Base-by-base conservation (phyloP, 805 yeast genomes). In the Allodekkera sacchari region DNA sequence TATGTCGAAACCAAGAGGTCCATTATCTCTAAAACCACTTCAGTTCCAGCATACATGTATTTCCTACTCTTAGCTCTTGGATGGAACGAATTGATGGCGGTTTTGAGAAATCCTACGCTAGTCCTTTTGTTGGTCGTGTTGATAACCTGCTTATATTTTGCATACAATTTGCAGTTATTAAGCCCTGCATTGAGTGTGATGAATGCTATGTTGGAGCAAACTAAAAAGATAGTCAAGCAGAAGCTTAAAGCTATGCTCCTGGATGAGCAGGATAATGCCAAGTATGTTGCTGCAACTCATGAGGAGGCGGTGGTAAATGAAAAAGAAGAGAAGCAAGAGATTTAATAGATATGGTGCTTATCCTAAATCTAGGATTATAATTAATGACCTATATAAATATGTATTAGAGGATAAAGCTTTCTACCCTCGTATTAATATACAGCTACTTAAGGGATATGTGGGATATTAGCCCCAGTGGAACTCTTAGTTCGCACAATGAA, bases 71-170 rank as follows among this genome's bases (percentile, higher is more conserved):
- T 81, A 3, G 75, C 83, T 3, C 63, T 92, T 15, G 98, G 98
- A 7, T 92, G 96, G 96, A 88, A 88, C 55, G 96, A 92, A 63
- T 79, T 92, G 43, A 71, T 87, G 81, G 80, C 92, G 7, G 73
- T 92, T 12, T 50, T 92, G 27, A 71, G 94, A 41, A 88, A 83
- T 51, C 96, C 98, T 32, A 47, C 89, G n/a, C 70, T 82, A 44
- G 75, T 88, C 42, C 64, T 82, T 5, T 52, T 87, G 30, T 45
- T 71, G 1, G 51, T 88, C 27, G 31, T 85, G 8, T 27, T 67
- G 1, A 70, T 70, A 1, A 83, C 82, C 0, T 80, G 73, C 1
- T 50, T 68, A 1, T 84, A 80, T 50, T 68, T 82, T 31, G 67
- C 85, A 37, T 79, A 83, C 50, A 69, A 67, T 35, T 64, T 81